A percentile compares a stretch with the other conserved stretches of the same genome.
These are phyloP conservation scores for Pseudofabraea citricarpa DNA, from an alignment of 2,329 filamentous ascomycete species.

Conservation along the genomic window DNA sequence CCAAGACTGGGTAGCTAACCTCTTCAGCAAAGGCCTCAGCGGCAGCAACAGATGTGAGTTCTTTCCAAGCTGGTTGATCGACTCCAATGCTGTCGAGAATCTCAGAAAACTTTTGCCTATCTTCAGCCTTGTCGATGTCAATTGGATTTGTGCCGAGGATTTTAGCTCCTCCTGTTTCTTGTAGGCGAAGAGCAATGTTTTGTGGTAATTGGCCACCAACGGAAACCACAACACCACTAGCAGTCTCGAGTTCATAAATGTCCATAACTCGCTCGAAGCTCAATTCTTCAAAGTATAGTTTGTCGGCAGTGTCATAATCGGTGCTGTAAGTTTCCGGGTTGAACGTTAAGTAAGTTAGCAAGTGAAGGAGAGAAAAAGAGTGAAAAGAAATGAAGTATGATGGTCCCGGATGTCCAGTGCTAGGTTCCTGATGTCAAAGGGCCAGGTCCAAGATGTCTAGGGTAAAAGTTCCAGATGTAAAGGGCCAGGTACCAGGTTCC, in stretches of 20 bases:
- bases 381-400: too few species aligned
- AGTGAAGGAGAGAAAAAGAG: too few species aligned
- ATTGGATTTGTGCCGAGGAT: conserved; percentile 88
- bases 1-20: conserved; percentile 90
- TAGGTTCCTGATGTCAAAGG: conserved; percentile 2
- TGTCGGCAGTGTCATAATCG: conserved; percentile 86
- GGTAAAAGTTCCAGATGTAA: too few species aligned
- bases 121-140: conserved; percentile 97
- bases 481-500: too few species aligned
- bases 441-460: conserved; percentile 1
- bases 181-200: conserved; percentile 91
- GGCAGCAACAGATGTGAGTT: conserved; percentile 82
- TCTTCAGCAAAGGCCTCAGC: conserved; percentile 81
- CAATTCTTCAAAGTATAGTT: conserved; percentile 93
- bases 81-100: conserved; percentile 96
- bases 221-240: conserved; percentile 86
- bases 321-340: conserved; percentile 66
- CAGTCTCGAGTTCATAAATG: conserved; percentile 88
- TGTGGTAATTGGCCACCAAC: conserved; percentile 95
- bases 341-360: conserved; percentile 20
- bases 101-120: conserved; percentile 96
- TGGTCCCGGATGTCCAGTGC: too few species aligned
- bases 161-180: conserved; percentile 84
- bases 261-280: conserved; percentile 98
- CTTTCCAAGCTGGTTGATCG: conserved; percentile 97